Evolutionary conservation across 164 flowering plant genomes (phyloP), one percentile per base, ranked within the genome.

Genomic region (Kalanchoe fedtschenkoi): DNA sequence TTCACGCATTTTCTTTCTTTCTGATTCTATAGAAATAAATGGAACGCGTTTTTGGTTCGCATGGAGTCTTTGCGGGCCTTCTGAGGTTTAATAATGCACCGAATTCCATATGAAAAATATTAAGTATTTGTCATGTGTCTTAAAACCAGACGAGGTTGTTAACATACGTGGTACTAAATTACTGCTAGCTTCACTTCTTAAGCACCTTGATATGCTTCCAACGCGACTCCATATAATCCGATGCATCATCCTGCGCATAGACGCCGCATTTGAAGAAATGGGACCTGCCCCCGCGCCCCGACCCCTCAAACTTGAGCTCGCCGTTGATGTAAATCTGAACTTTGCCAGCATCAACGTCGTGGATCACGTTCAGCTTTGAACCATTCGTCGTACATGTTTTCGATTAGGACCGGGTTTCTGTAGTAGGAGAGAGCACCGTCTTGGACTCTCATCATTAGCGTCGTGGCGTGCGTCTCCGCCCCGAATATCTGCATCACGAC

Each of bases 401-500:
- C 41, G 2, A 61, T 46, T 16, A 72, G 26, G 15, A 63, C 63
- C 3, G 47, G 55, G 10, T 6, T 14, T 10, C 58, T 39, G 37
- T 79, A 76, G 68, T 76, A 76, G 8, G 15, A 4, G 26, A 78
- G 73, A 0, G 65, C 42, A 15, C 71, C 71, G n/a, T 76, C 64
- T 60, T 65, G 62, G 9, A 68, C 68, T 46, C 66, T 60, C 5
- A 73, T 69, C 75, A 75, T 75, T 6, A 73, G 58, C 2, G 79
- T 73, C 2, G 77, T 73, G 33, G 76, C 71, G 14, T 42, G 75
- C 14, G 65, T 34, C 10, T 13, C 42, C 11, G 71, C 66, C 5
- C 79, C 78, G 43, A 73, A 74, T 1, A 74, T 72, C 61, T 78
- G 80, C 79, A 74, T 76, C 16, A 74, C 58, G 66, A 67, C 51